These are phyloP conservation scores for Bruguiera parviflora DNA, from an alignment of 345 rosid genomes.

Conservation along the genomic window DNA sequence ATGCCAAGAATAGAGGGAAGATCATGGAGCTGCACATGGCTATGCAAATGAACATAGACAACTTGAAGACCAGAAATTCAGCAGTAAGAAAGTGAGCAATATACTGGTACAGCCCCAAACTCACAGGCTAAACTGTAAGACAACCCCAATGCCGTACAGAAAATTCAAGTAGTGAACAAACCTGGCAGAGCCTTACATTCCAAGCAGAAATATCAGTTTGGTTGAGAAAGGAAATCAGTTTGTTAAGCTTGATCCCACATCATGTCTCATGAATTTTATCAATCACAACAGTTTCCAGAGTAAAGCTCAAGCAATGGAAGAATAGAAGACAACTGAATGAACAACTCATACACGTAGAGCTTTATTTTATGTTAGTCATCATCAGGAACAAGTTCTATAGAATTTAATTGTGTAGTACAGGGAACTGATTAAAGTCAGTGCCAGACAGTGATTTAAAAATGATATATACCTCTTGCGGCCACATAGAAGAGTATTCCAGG, in stretches of 20 bases:
- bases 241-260: too few species aligned
- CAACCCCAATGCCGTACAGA: background rate
- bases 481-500: conserved; percentile 92
- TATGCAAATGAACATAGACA: too few species aligned
- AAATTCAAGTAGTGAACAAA: background rate
- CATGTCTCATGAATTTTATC: too few species aligned
- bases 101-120: background rate
- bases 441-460: background rate
- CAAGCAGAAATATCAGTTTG: background rate
- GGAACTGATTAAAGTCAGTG: background rate
- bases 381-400: background rate
- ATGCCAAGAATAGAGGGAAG: too few species aligned
- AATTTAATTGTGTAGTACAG: background rate
- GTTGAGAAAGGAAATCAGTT: background rate
- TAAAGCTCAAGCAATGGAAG: background rate
- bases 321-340: background rate
- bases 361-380: background rate
- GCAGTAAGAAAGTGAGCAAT: background rate
- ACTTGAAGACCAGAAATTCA: too few species aligned
- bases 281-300: too few species aligned
- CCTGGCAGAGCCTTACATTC: background rate
- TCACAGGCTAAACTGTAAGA: background rate
- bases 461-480: conserved; percentile 82
- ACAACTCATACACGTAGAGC: background rate
- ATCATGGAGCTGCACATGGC: too few species aligned